A percentile compares a stretch with the other conserved stretches of the same genome.
These are phyloP conservation scores for Brassica balearica DNA, from an alignment of 441 rosid genomes.

Conservation along the genomic window DNA sequence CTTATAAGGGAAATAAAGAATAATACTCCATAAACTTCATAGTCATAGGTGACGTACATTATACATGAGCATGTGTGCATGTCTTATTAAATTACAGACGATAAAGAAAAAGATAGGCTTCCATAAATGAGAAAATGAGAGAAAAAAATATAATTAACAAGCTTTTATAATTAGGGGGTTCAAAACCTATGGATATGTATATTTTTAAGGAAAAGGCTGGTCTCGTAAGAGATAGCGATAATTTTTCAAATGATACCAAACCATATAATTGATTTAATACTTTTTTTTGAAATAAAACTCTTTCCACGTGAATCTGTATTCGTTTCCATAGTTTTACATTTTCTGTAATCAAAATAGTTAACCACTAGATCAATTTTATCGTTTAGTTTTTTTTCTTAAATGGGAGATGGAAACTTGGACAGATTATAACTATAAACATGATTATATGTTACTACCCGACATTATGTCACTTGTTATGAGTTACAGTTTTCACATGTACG, in stretches of 20 bases:
- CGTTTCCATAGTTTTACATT: neutral
- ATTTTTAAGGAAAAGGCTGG: no score
- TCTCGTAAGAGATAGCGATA: no score
- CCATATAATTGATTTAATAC: no score
- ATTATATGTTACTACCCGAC: neutral
- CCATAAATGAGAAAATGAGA: neutral
- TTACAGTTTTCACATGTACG: neutral
- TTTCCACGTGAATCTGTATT: no score
- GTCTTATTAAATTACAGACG: conserved; percentile 1
- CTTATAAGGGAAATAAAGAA: neutral
- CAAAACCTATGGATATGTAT: no score
- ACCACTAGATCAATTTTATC: neutral
- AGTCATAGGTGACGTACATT: conserved; percentile 30
- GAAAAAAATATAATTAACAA: no score
- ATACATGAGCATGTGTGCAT: conserved; percentile 24
- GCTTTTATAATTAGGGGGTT: no score
- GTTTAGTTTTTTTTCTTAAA: neutral
- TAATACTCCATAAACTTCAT: conserved; percentile 12
- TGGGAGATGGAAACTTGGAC: neutral
- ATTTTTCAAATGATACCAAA: no score
- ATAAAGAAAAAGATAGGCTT: neutral
- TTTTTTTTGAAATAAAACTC: no score
- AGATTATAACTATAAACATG: neutral
- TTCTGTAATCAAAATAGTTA: neutral
- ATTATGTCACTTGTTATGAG: neutral